Evolutionary conservation across 768 basidiomycete genomes (phyloP).

Genomic region (Favolaschia claudopus): DNA sequence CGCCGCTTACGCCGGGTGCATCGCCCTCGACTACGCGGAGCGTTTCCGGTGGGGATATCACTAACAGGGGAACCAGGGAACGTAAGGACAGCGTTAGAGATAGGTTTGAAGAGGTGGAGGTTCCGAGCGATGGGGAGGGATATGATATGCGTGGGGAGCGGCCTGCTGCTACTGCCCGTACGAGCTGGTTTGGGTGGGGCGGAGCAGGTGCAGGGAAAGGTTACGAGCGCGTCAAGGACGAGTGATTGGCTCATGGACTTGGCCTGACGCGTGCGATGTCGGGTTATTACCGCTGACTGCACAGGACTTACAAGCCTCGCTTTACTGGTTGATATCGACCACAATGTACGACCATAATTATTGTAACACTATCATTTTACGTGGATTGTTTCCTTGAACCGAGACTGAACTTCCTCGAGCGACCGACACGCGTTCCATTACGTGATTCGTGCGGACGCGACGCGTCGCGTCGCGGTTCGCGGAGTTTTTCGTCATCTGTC

Average conservation of each 20-base stretch:
- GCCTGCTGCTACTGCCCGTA: conserved; percentile 23
- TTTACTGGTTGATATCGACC: neutral
- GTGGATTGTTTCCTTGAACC: no score
- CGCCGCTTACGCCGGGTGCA: conserved; percentile 1
- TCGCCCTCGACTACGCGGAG: conserved; percentile 42
- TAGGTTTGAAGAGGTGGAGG: conserved; percentile 73
- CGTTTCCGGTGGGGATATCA: conserved; percentile 40
- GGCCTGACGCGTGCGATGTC: neutral
- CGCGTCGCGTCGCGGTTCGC: no score
- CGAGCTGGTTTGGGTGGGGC: conserved; percentile 64
- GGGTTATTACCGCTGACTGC: neutral
- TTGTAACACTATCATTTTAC: no score
- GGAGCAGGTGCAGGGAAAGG: conserved; percentile 43
- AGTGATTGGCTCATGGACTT: conserved; percentile 39
- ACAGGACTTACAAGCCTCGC: neutral
- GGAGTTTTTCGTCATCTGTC: no score
- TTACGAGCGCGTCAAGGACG: conserved; percentile 62
- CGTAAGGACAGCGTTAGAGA: conserved; percentile 44
- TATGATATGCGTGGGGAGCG: conserved; percentile 50
- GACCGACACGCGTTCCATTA: no score
- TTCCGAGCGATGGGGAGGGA: conserved; percentile 75
- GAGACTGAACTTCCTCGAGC: no score
- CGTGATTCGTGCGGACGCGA: no score
- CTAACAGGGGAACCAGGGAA: conserved; percentile 42
- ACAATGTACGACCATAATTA: no score